Evolutionary conservation across 331 rosid species (phyloP).

Genomic region (Quercus lobata): DNA sequence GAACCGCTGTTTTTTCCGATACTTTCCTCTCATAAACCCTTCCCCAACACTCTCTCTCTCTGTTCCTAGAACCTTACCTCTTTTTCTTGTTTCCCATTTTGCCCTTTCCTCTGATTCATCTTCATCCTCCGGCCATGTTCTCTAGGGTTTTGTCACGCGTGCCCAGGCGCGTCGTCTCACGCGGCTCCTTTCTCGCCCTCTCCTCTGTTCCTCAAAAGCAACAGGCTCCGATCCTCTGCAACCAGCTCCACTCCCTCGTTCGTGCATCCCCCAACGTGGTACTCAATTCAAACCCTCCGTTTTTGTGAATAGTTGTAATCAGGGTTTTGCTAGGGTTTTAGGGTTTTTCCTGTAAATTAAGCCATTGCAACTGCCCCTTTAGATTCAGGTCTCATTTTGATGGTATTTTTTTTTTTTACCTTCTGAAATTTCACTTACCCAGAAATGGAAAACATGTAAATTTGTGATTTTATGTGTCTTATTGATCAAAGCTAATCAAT

Average conservation of each 20-base stretch:
- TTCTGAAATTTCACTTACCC: background rate
- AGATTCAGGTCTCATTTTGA: background rate
- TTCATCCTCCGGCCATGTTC: conserved; percentile 42
- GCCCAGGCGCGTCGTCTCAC: conserved; percentile 37
- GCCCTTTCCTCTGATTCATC: background rate
- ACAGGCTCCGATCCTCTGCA: conserved; percentile 32
- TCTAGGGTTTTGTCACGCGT: conserved; percentile 64
- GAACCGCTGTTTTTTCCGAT: background rate
- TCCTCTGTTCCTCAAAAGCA: conserved; percentile 43
- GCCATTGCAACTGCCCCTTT: background rate
- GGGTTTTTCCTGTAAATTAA: conserved; percentile 15
- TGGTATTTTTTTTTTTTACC: background rate
- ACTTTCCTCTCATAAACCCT: background rate
- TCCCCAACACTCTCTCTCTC: background rate
- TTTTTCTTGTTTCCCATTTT: background rate
- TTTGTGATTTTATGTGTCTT: background rate
- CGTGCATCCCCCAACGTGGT: conserved; percentile 52
- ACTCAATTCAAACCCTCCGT: background rate
- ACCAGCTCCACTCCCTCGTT: conserved; percentile 42
- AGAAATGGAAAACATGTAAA: background rate
- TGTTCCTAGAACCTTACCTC: background rate
- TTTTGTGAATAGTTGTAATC: background rate
- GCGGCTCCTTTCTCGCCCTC: conserved; percentile 42
- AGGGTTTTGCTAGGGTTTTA: conserved; percentile 89
- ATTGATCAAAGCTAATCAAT: background rate